A percentile compares a stretch with the other conserved stretches of the same genome.
phyloP scores from a whole-genome alignment of 2,329 filamentous ascomycete genomes.

The Fusarium chuoi region DNA sequence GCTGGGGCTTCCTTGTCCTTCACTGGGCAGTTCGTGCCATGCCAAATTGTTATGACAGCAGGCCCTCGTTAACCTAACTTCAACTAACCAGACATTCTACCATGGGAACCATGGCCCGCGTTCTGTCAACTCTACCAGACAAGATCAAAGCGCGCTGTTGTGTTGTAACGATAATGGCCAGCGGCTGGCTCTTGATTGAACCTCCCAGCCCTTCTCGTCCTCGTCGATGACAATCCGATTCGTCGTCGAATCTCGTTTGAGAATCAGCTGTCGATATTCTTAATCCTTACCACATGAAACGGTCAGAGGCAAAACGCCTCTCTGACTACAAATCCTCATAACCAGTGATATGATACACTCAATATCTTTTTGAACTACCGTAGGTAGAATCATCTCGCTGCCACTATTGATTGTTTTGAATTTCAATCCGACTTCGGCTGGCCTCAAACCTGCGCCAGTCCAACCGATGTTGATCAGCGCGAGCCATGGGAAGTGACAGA shows the following conservation, averaged over 20 bases:
- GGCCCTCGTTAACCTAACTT: not conserved
- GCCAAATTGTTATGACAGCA: not conserved
- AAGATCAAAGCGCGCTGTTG: not conserved
- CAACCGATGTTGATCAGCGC: slow-evolving; percentile 30
- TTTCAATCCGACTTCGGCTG: slow-evolving; percentile 24
- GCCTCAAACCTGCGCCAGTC: slow-evolving; percentile 33
- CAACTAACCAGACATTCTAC: slow-evolving; percentile 1
- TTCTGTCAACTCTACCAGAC: not conserved
- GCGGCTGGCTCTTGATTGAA: not conserved
- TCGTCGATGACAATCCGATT: not conserved
- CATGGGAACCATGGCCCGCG: not conserved
- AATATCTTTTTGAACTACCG: not conserved
- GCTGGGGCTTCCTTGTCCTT: slow-evolving; percentile 29
- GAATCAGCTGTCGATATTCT: not conserved
- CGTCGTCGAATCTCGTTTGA: not conserved
- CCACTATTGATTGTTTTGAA: not conserved
- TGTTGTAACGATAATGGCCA: not conserved
- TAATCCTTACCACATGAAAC: not conserved
- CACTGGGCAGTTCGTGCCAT: not conserved
- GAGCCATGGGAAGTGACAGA: slow-evolving; percentile 37
- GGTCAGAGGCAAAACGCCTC: not conserved
- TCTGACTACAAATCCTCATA: not conserved
- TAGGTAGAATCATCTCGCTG: not conserved
- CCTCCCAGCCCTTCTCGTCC: not conserved
- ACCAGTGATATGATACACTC: not conserved